These are phyloP conservation scores for Nothophoma quercina DNA, from an alignment of 2,329 filamentous ascomycete genomes.

Conservation along the genomic window DNA sequence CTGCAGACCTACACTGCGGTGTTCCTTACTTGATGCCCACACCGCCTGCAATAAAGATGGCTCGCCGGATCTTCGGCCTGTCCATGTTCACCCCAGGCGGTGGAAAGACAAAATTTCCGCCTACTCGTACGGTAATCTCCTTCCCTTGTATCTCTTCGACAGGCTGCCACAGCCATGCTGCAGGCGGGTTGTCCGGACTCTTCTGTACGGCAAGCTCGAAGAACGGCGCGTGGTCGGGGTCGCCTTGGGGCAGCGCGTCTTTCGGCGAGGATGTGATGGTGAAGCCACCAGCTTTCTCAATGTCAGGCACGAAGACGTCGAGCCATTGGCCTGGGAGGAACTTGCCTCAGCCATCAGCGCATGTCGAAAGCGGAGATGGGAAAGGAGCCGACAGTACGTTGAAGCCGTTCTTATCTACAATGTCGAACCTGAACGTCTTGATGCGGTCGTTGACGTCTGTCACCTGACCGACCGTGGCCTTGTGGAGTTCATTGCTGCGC, in stretches of 20 bases:
- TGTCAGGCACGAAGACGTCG: constrained; percentile 76
- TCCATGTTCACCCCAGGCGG: constrained; percentile 59
- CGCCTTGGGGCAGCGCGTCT: constrained; percentile 50
- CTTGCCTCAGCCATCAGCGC: constrained; percentile 53
- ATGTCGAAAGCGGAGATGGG: constrained; percentile 35
- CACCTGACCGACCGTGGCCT: constrained; percentile 68
- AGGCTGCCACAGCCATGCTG: constrained; percentile 76
- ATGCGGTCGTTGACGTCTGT: constrained; percentile 71
- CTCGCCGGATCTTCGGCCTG: constrained; percentile 57
- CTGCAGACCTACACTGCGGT: neutral
- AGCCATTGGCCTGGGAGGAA: constrained; percentile 90
- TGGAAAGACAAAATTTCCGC: constrained; percentile 83
- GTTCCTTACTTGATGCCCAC: constrained; percentile 76
- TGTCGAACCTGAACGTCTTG: constrained; percentile 70
- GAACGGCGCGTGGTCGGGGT: constrained; percentile 54
- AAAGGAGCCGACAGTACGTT: constrained; percentile 53
- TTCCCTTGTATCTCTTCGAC: constrained; percentile 63
- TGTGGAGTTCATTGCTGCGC: constrained; percentile 70
- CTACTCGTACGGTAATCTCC: constrained; percentile 72
- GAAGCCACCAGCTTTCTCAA: constrained; percentile 80
- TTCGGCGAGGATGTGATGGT: constrained; percentile 82
- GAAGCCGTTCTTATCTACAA: constrained; percentile 59
- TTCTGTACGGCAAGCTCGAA: constrained; percentile 81
- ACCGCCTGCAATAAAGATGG: constrained; percentile 81
- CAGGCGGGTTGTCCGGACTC: constrained; percentile 74